Evolutionary conservation across 116 monocot genomes (phyloP).

Genomic region (Papilionanthe hybrid): DNA sequence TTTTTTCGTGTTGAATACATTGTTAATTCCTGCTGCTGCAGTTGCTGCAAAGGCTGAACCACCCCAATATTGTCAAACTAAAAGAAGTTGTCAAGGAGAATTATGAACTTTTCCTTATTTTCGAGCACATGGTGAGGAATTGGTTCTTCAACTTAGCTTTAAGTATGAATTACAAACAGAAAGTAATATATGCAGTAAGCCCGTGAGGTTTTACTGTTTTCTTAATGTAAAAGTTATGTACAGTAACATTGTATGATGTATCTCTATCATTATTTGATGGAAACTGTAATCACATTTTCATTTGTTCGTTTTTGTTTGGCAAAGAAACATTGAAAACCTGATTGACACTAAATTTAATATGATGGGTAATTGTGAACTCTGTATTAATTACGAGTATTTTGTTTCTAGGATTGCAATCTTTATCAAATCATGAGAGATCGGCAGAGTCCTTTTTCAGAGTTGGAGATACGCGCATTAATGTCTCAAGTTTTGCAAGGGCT

Average conservation of each 20-base stretch:
- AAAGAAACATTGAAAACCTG: not conserved
- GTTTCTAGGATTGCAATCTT: slow-evolving; percentile 66
- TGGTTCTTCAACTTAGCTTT: not conserved
- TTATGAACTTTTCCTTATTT: slow-evolving; percentile 70
- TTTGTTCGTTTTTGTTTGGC: not conserved
- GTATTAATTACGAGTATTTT: not conserved
- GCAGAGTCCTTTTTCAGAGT: slow-evolving; percentile 39
- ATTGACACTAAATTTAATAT: not conserved
- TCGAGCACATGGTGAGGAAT: slow-evolving; percentile 59
- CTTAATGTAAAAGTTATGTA: not conserved
- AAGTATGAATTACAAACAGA: not conserved
- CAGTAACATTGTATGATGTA: no score
- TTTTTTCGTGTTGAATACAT: not conserved
- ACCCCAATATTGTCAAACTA: slow-evolving; percentile 75
- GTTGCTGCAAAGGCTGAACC: slow-evolving; percentile 64
- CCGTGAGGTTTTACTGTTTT: not conserved
- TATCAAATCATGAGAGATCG: slow-evolving; percentile 73
- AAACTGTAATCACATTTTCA: not conserved
- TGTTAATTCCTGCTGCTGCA: slow-evolving; percentile 27
- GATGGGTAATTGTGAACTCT: not conserved
- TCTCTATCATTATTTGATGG: not conserved
- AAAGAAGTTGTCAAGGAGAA: slow-evolving; percentile 73
- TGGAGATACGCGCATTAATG: slow-evolving; percentile 65
- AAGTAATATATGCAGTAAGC: not conserved
- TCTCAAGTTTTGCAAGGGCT: slow-evolving; percentile 82